A percentile compares a stretch with the other conserved stretches of the same genome.
These are phyloP conservation scores for Russula foetens DNA, from an alignment of 768 basidiomycete genomes.

Conservation along the genomic window DNA sequence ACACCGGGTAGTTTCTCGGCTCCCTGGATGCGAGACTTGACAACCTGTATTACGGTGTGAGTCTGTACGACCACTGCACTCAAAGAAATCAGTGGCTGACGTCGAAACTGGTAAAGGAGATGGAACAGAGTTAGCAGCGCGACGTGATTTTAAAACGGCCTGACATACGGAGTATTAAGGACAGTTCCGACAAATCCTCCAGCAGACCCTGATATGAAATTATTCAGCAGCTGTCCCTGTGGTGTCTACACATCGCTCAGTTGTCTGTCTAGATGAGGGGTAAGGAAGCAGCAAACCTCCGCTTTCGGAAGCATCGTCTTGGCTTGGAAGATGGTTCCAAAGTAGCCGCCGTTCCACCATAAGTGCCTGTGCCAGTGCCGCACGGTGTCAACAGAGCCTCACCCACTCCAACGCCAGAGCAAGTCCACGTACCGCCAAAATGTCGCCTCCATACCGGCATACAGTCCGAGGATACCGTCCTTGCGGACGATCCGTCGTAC, in stretches of 20 bases:
- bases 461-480: constrained; percentile 78
- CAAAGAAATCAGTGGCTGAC: constrained; percentile 23
- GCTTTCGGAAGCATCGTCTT: constrained; percentile 74
- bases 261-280: background rate
- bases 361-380: constrained; percentile 46
- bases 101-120: constrained; percentile 34
- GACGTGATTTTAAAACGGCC: background rate
- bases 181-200: constrained; percentile 88
- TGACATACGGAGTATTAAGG: constrained; percentile 81
- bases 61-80: background rate
- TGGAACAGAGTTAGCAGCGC: background rate
- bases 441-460: constrained; percentile 93
- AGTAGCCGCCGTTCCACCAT: constrained; percentile 96
- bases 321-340: constrained; percentile 86
- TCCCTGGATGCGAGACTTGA: constrained; percentile 93
- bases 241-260: background rate
- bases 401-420: background rate
- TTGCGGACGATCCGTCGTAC: constrained; percentile 69
- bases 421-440: constrained; percentile 73
- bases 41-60: constrained; percentile 47
- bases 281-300: constrained; percentile 41
- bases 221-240: constrained; percentile 55
- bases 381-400: background rate
- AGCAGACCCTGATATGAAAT: constrained; percentile 83
- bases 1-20: constrained; percentile 42